Evolutionary conservation across 441 rosid genomes (phyloP).

Genomic region (Pelargonium citronellum): DNA sequence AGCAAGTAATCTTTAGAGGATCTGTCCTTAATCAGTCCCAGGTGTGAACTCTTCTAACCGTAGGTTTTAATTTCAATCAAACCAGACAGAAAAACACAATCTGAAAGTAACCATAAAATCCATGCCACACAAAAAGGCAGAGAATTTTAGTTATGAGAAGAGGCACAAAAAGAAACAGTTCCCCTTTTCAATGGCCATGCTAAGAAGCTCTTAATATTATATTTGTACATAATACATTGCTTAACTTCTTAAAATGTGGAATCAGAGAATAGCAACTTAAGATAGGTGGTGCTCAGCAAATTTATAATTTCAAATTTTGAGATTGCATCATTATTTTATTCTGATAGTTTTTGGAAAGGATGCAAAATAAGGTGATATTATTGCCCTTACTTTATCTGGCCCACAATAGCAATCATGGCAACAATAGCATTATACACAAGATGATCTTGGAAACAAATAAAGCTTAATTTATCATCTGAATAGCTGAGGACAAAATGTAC

Average conservation of each 20-base stretch:
- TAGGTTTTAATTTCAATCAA: conserved; percentile 12
- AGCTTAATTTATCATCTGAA: too few species aligned
- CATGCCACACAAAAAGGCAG: not conserved
- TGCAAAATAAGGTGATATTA: too few species aligned
- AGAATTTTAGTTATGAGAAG: not conserved
- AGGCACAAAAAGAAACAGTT: not conserved
- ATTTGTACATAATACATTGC: not conserved
- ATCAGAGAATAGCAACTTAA: not conserved
- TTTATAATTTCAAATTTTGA: too few species aligned
- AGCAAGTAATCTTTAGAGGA: too few species aligned
- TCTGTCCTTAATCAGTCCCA: not conserved
- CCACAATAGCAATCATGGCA: too few species aligned
- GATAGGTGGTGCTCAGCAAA: not conserved
- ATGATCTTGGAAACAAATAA: not conserved
- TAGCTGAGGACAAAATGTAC: not conserved
- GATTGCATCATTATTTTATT: too few species aligned
- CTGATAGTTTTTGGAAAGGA: not conserved
- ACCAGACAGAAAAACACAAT: not conserved
- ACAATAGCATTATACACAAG: too few species aligned
- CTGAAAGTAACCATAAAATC: not conserved
- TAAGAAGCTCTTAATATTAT: not conserved
- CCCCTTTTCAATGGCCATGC: not conserved
- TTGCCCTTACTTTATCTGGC: too few species aligned
- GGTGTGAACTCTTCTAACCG: not conserved
- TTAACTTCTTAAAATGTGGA: not conserved